phyloP scores from a whole-genome alignment of 2,329 filamentous ascomycete genomes.

The Penicillium sp. region DNA sequence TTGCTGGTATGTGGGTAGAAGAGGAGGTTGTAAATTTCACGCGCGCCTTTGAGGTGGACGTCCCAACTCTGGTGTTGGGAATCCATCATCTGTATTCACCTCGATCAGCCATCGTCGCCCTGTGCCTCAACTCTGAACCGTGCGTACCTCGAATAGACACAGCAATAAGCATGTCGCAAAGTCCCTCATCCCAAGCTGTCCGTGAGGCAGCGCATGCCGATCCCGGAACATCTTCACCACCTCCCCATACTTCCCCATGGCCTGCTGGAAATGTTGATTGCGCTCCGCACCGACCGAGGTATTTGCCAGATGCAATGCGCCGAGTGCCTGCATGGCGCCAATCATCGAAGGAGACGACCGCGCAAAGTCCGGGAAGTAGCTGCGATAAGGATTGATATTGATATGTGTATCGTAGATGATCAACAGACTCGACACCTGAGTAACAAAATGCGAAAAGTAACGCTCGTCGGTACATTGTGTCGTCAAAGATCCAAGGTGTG shows the following conservation, averaged over 20 bases:
- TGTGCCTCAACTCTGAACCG: not conserved
- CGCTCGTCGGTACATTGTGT: slow-evolving; percentile 34
- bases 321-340: slow-evolving; percentile 46
- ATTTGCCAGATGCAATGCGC: slow-evolving; percentile 48
- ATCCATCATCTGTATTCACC: slow-evolving; percentile 41
- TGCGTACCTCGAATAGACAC: slow-evolving; percentile 40
- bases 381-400: slow-evolving; percentile 44
- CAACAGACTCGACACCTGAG: slow-evolving; percentile 39
- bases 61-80: slow-evolving; percentile 45
- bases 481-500: slow-evolving; percentile 25
- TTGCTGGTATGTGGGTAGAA: slow-evolving; percentile 33
- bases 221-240: slow-evolving; percentile 41
- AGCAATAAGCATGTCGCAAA: slow-evolving; percentile 42
- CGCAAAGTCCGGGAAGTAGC: slow-evolving; percentile 39
- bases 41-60: slow-evolving; percentile 45
- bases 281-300: slow-evolving; percentile 38
- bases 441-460: slow-evolving; percentile 44
- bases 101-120: not conserved
- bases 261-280: slow-evolving; percentile 42
- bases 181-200: slow-evolving; percentile 35
- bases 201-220: slow-evolving; percentile 31
- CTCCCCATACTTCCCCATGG: slow-evolving; percentile 44
- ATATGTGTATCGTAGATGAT: slow-evolving; percentile 43
- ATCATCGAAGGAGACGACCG: slow-evolving; percentile 41
- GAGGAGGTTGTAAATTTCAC: slow-evolving; percentile 42